Evolutionary conservation across 495 filamentous ascomycete genomes (phyloP), one percentile per base, ranked within the genome.

Genomic region (Achaetomiella virescens): DNA sequence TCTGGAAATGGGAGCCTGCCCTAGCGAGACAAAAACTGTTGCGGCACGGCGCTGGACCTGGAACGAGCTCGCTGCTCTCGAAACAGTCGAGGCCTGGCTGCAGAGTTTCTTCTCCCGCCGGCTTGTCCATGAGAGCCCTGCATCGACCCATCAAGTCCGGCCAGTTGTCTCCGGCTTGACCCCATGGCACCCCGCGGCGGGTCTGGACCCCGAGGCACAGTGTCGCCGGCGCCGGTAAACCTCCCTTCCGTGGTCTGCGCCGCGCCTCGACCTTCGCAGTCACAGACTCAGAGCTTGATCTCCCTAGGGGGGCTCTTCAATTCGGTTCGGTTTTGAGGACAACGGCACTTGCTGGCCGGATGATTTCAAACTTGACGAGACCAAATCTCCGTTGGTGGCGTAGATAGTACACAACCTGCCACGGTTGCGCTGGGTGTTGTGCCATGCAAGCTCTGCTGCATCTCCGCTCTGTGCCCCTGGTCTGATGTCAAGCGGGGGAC

Each of bases 401-500:
- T 31, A 31, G 5, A 31, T 31, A n/a, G 27, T 9, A 31, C 27
- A 31, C 27, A 31, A 31, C 9, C 4, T 31, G 27, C 27, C 27
- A 9, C 5, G 27, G 27, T 4, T 29, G 43, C 6, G 37, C 37
- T 18, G 37, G 9, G 27, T 9, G 5, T 52, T 52, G 49, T 52
- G 49, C 49, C 49, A 29, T 42, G 37, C 37, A 45, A 25, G 25
- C 10, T 35, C 35, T 48, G 54, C 53, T 51, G 51, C 59, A 58
- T 47, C 59, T 61, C 51, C 44, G 42, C 54, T 17, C 18, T 17
- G 25, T 55, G 50, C 52, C 54, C 61, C 58, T 61, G 61, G 54
- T 52, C 53, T 42, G 56, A 54, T 48, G 53, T 64, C 53, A 37
- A 60, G 53, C 51, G 27, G 52, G 55, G 60, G 60, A 60, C 50